phyloP scores from a whole-genome alignment of 1,284 basidiomycete species.

The Fomitiporia mediterranea region DNA sequence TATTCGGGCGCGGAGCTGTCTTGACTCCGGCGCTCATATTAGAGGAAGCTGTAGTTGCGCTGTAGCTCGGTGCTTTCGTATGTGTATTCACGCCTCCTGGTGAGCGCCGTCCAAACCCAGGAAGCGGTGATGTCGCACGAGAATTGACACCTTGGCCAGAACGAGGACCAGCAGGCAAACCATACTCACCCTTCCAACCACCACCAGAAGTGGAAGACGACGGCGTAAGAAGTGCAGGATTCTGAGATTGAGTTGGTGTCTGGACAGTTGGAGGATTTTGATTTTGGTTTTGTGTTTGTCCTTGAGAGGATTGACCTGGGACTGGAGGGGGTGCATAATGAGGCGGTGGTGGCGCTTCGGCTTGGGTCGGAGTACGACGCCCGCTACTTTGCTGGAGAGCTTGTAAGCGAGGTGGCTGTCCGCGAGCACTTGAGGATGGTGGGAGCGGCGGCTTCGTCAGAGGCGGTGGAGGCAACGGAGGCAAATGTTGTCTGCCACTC shows the following conservation, averaged over 20 bases:
- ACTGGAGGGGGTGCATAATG: slow-evolving; percentile 50
- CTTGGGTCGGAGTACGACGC: slow-evolving; percentile 53
- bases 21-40: background rate
- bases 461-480: slow-evolving; percentile 64
- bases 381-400: slow-evolving; percentile 31
- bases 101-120: slow-evolving; percentile 24
- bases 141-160: slow-evolving; percentile 35
- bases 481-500: slow-evolving; percentile 43
- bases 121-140: slow-evolving; percentile 34
- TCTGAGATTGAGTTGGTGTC: slow-evolving; percentile 14
- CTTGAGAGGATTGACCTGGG: slow-evolving; percentile 35
- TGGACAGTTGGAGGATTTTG: slow-evolving; percentile 23
- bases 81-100: slow-evolving; percentile 7
- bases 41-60: background rate
- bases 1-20: slow-evolving; percentile 8
- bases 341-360: slow-evolving; percentile 32
- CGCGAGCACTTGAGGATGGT: slow-evolving; percentile 28
- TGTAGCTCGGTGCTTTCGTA: slow-evolving; percentile 12
- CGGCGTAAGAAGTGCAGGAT: slow-evolving; percentile 14
- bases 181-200: slow-evolving; percentile 46
- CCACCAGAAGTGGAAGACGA: background rate
- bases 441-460: slow-evolving; percentile 59
- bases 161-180: slow-evolving; percentile 57
- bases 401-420: slow-evolving; percentile 23
- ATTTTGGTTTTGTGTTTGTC: slow-evolving; percentile 33